Percentiles rank a stretch among this genome's conserved stretches.
These are phyloP conservation scores for Lophiotrema nucula DNA, from an alignment of 495 filamentous ascomycete species.

Conservation along the genomic window DNA sequence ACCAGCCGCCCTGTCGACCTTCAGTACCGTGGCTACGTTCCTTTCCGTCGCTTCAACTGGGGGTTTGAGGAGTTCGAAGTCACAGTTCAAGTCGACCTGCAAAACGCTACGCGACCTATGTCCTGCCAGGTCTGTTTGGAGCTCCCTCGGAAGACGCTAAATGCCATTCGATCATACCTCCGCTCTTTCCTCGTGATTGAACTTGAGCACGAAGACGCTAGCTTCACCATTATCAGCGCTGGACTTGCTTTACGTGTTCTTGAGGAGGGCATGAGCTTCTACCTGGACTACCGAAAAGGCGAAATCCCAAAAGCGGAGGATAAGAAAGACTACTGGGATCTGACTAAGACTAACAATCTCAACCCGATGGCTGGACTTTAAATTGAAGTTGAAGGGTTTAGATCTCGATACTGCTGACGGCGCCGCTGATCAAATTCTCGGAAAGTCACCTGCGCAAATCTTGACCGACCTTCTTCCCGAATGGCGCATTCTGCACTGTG, in stretches of 20 bases:
- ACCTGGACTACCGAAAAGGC: slow-evolving; percentile 10
- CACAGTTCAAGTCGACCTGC: neutral
- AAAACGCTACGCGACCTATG: neutral
- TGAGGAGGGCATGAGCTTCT: slow-evolving; percentile 1
- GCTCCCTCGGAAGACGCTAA: neutral
- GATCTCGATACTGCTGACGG: slow-evolving; percentile 14
- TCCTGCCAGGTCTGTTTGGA: neutral
- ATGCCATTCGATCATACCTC: neutral
- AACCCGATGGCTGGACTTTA: slow-evolving; percentile 9
- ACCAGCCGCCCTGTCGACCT: neutral
- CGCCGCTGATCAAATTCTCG: slow-evolving; percentile 30
- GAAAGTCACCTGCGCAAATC: slow-evolving; percentile 41
- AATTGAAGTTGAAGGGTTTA: slow-evolving; percentile 6
- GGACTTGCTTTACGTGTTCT: slow-evolving; percentile 9
- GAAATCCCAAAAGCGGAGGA: neutral
- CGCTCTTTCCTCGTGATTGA: neutral
- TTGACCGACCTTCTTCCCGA: slow-evolving; percentile 34
- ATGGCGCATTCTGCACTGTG: slow-evolving; percentile 46
- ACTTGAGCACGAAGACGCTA: neutral
- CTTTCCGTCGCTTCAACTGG: neutral
- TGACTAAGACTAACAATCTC: slow-evolving; percentile 8
- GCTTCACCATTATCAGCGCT: neutral
- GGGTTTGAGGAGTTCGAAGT: neutral
- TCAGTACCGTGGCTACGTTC: neutral
- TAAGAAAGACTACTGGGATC: slow-evolving; percentile 18